phyloP scores from a whole-genome alignment of 192 early-diverging fungal genomes.

The Umbelopsis sp. region DNA sequence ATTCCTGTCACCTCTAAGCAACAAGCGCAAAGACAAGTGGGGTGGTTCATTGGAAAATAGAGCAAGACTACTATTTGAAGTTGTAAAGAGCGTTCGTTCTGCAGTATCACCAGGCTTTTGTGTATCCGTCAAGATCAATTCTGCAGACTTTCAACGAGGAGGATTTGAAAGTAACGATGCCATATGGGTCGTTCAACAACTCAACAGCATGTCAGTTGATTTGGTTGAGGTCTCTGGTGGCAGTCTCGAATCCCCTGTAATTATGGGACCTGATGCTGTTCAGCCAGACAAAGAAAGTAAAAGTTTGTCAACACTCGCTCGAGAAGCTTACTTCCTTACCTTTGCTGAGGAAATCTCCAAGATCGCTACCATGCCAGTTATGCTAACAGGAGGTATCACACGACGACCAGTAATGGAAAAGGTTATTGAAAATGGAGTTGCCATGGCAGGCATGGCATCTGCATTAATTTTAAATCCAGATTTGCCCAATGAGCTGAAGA shows the following conservation, averaged over 20 bases:
- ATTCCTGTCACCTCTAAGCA: slow-evolving; percentile 78
- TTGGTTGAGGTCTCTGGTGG: not conserved
- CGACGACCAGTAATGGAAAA: not conserved
- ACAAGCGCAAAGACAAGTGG: slow-evolving; percentile 46
- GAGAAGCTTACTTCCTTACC: not conserved
- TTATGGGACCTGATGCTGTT: not conserved
- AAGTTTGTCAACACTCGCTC: not conserved
- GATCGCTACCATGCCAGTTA: not conserved
- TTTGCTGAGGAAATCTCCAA: not conserved
- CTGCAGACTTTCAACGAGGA: not conserved
- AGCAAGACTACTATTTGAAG: not conserved
- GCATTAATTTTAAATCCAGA: not conserved
- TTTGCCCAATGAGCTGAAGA: not conserved
- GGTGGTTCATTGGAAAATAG: slow-evolving; percentile 6
- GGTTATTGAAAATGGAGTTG: not conserved
- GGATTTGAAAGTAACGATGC: not conserved
- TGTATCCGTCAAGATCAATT: not conserved
- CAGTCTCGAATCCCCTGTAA: not conserved
- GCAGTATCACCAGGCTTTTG: not conserved
- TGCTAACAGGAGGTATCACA: not conserved
- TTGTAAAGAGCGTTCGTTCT: not conserved
- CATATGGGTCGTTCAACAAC: not conserved
- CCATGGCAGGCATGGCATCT: not conserved
- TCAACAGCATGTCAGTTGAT: not conserved
- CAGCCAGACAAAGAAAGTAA: not conserved